phyloP scores from a whole-genome alignment of 441 rosid genomes.

The Theobroma grandiflorum region DNA sequence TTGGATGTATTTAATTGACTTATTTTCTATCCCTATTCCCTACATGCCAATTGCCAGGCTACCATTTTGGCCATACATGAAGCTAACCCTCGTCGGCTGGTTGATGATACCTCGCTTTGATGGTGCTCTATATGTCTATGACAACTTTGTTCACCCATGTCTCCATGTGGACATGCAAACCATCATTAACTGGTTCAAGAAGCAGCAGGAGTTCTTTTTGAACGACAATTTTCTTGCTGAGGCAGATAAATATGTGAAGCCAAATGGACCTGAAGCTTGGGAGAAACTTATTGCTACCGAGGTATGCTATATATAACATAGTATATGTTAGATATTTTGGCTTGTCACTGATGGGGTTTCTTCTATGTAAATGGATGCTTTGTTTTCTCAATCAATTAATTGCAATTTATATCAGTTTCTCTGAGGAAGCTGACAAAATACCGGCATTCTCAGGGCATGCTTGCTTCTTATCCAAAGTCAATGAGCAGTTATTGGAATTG shows the following conservation, averaged over 20 bases:
- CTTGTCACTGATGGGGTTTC: background rate
- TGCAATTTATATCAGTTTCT: background rate
- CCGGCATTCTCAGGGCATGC: background rate
- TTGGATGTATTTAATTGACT: background rate
- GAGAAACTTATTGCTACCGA: constrained; percentile 34
- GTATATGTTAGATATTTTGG: background rate
- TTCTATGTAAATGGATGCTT: no score
- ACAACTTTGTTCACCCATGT: constrained; percentile 46
- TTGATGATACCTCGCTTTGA: constrained; percentile 46
- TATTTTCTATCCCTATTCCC: background rate
- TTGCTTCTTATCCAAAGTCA: background rate
- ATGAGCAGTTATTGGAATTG: background rate
- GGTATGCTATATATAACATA: constrained; percentile 23
- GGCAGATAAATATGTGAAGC: constrained; percentile 35
- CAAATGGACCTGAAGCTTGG: constrained; percentile 39
- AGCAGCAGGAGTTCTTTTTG: constrained; percentile 27
- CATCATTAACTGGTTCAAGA: constrained; percentile 37
- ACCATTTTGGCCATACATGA: constrained; percentile 50
- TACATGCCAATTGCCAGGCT: constrained; percentile 34
- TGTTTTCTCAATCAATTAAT: no score
- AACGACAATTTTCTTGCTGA: constrained; percentile 30
- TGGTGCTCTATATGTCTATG: constrained; percentile 50
- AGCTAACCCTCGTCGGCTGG: constrained; percentile 43
- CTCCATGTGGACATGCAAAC: constrained; percentile 26
- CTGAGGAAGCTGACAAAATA: background rate